phyloP scores from a whole-genome alignment of 805 yeast species.

The Metschnikowia similis region DNA sequence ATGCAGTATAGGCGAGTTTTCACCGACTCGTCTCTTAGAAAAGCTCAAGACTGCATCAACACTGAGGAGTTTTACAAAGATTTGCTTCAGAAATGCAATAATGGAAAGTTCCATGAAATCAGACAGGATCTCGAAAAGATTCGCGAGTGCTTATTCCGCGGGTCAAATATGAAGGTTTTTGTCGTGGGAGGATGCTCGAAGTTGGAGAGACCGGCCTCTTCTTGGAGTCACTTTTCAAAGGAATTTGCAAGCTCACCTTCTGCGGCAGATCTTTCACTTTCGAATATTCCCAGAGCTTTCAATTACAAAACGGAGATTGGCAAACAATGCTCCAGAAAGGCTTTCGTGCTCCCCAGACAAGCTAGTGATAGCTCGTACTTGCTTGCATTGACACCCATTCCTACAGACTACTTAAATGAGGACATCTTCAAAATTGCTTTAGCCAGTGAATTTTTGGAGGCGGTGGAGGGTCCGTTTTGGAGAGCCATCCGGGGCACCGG shows the following conservation, averaged over 20 bases:
- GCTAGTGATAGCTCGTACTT: constrained; percentile 81
- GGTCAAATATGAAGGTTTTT: constrained; percentile 60
- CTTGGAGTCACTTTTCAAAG: constrained; percentile 47
- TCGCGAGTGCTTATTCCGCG: constrained; percentile 48
- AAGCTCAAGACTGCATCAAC: constrained; percentile 59
- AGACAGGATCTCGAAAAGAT: constrained; percentile 48
- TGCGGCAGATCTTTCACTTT: constrained; percentile 13
- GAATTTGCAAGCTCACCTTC: constrained; percentile 12
- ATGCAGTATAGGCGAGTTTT: constrained; percentile 51
- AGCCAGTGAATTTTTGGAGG: constrained; percentile 71
- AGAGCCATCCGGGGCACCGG: constrained; percentile 94
- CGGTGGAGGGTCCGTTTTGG: constrained; percentile 97
- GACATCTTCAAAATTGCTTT: constrained; percentile 70
- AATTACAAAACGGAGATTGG: constrained; percentile 58
- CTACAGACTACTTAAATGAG: constrained; percentile 40
- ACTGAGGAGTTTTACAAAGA: constrained; percentile 55
- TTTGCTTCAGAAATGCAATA: constrained; percentile 44
- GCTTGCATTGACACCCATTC: constrained; percentile 55
- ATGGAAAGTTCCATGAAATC: constrained; percentile 49
- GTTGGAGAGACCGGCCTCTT: constrained; percentile 50
- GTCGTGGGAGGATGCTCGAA: constrained; percentile 64
- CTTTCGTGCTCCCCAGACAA: constrained; percentile 67
- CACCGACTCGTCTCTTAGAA: constrained; percentile 57
- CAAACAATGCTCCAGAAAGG: constrained; percentile 44
- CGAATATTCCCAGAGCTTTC: constrained; percentile 49